A percentile compares a stretch with the other conserved stretches of the same genome.
These are phyloP conservation scores for Citrus inodora DNA, from an alignment of 345 rosid genomes.

Conservation along the genomic window DNA sequence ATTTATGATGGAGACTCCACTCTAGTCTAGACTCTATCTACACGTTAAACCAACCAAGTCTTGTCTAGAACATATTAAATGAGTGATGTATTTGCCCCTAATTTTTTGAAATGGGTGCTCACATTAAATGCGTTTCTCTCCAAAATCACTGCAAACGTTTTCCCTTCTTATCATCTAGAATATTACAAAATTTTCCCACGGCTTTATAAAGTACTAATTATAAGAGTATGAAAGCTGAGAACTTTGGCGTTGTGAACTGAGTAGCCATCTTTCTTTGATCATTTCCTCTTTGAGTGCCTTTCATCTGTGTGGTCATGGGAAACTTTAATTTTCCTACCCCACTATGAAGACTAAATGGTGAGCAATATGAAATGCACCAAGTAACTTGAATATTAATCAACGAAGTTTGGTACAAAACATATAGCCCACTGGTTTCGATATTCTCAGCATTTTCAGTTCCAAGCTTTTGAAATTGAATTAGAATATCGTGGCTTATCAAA, in stretches of 20 bases:
- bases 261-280: background rate
- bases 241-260: no score
- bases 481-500: background rate
- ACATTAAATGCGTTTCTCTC: background rate
- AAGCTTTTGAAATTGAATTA: background rate
- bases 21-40: background rate
- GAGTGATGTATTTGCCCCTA: no score
- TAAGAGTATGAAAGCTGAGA: background rate
- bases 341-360: background rate
- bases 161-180: background rate
- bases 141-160: background rate
- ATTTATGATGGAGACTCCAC: no score
- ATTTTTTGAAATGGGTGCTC: background rate
- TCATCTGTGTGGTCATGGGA: background rate
- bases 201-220: no score
- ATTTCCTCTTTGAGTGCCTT: background rate
- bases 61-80: no score
- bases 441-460: background rate
- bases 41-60: background rate
- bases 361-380: background rate
- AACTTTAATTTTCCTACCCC: background rate
- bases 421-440: background rate
- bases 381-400: background rate
- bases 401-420: background rate
- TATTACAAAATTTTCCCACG: no score